phyloP scores from a whole-genome alignment of 1,284 basidiomycete species.

The Sporisorium iseilematis-ciliati region DNA sequence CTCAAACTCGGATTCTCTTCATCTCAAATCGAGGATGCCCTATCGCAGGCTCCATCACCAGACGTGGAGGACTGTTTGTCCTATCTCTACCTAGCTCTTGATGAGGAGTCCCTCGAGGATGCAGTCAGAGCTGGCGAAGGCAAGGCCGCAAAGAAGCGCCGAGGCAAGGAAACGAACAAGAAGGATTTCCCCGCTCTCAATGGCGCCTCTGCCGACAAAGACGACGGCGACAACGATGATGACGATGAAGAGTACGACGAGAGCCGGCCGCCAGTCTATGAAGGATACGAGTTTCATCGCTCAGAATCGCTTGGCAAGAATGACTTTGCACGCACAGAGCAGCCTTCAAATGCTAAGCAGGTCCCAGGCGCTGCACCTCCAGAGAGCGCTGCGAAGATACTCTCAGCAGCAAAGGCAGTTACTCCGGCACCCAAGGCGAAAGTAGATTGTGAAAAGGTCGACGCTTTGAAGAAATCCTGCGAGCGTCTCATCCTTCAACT shows the following conservation, averaged over 20 bases:
- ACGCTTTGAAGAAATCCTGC: slow-evolving; percentile 23
- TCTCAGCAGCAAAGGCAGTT: neutral
- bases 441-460: slow-evolving; percentile 30
- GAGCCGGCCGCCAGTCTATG: slow-evolving; percentile 50
- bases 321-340: slow-evolving; percentile 34
- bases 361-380: slow-evolving; percentile 30
- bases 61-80: slow-evolving; percentile 89
- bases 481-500: slow-evolving; percentile 31
- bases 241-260: slow-evolving; percentile 55
- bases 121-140: slow-evolving; percentile 71
- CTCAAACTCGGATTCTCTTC: slow-evolving; percentile 84
- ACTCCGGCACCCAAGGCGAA: neutral
- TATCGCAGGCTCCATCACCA: slow-evolving; percentile 75
- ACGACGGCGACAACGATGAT: slow-evolving; percentile 29
- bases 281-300: slow-evolving; percentile 55
- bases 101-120: slow-evolving; percentile 77
- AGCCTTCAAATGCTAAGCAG: slow-evolving; percentile 3
- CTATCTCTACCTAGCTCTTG: slow-evolving; percentile 55
- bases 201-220: slow-evolving; percentile 26
- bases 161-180: slow-evolving; percentile 28
- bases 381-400: neutral
- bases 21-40: slow-evolving; percentile 78
- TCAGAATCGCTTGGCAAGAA: slow-evolving; percentile 35
- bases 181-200: slow-evolving; percentile 24
- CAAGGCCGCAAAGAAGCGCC: slow-evolving; percentile 62